These are phyloP conservation scores for Chlamydomonas incerta DNA, from an alignment of 139 green algal genomes.

Conservation along the genomic window DNA sequence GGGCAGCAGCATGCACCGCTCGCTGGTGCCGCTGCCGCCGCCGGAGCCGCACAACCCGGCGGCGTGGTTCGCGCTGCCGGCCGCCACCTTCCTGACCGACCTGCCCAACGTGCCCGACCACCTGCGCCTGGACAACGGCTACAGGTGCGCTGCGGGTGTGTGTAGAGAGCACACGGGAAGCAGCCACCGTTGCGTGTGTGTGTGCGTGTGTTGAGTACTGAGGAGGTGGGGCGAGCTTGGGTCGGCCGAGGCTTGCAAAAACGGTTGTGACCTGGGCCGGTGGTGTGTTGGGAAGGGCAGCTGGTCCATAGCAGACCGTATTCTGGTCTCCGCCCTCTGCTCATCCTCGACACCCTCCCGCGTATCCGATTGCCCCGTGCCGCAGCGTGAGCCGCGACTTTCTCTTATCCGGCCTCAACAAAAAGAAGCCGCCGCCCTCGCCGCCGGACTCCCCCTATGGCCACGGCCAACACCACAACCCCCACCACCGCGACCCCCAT, in stretches of 20 bases:
- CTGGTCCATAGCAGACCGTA: not conserved
- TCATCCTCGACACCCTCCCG: not conserved
- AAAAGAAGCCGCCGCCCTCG: not conserved
- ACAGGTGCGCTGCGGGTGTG: conserved; percentile 21
- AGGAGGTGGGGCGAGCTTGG: too few species aligned
- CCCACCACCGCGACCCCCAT: not conserved
- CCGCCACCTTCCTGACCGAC: conserved; percentile 26
- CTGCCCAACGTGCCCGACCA: not conserved
- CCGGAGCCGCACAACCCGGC: conserved; percentile 14
- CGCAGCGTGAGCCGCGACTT: conserved; percentile 31
- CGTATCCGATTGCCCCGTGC: too few species aligned
- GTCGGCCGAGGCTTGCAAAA: too few species aligned
- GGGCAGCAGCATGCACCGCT: conserved; percentile 16
- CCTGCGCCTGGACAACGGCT: conserved; percentile 31
- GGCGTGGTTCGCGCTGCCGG: conserved; percentile 35
- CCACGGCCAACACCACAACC: not conserved
- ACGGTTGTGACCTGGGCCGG: too few species aligned
- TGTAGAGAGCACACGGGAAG: too few species aligned
- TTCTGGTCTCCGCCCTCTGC: not conserved
- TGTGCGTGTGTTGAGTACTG: too few species aligned
- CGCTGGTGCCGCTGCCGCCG: conserved; percentile 26
- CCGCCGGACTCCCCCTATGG: not conserved
- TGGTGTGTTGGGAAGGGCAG: too few species aligned
- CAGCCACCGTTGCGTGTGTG: too few species aligned
- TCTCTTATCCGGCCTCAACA: conserved; percentile 14